phyloP scores from a whole-genome alignment of 2,329 filamentous ascomycete species.

The Scytalidium sp. region DNA sequence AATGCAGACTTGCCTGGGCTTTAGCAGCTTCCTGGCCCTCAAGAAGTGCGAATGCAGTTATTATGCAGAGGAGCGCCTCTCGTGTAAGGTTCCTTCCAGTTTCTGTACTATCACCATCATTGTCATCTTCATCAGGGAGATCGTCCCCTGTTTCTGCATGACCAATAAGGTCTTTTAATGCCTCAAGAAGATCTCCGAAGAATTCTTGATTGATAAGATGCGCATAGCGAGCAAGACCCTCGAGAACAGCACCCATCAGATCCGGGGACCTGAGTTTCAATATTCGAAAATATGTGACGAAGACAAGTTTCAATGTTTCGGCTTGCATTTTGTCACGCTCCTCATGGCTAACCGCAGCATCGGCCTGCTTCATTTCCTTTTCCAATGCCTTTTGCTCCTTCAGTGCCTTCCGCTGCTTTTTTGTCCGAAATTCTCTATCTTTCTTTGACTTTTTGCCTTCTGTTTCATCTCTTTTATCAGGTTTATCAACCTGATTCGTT shows the following conservation, averaged over 20 bases:
- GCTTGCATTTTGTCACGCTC: constrained; percentile 92
- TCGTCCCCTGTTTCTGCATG: constrained; percentile 61
- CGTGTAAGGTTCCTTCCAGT: constrained; percentile 72
- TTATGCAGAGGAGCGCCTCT: constrained; percentile 88
- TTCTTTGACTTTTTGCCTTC: constrained; percentile 62
- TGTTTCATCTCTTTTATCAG: constrained; percentile 38
- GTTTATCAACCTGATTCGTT: constrained; percentile 66
- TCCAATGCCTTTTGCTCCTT: constrained; percentile 86
- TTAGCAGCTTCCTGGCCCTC: constrained; percentile 91
- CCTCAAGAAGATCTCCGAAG: constrained; percentile 93
- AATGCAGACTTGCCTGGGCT: constrained; percentile 74
- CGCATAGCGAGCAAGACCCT: constrained; percentile 89
- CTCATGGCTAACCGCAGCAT: constrained; percentile 87
- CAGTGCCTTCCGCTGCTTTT: constrained; percentile 76
- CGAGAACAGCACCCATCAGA: constrained; percentile 95
- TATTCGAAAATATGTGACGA: constrained; percentile 92
- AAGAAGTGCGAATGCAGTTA: constrained; percentile 94
- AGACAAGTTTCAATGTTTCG: constrained; percentile 93
- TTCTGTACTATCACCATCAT: constrained; percentile 47
- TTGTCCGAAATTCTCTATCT: constrained; percentile 84
- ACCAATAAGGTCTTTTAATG: constrained; percentile 85
- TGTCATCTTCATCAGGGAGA: constrained; percentile 36
- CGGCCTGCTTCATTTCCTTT: constrained; percentile 90
- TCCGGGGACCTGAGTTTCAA: constrained; percentile 77
- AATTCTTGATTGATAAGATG: constrained; percentile 99